Conservation (phyloP, 2,329 filamentous ascomycete species). For the Nigrograna mackinnonii region DNA sequence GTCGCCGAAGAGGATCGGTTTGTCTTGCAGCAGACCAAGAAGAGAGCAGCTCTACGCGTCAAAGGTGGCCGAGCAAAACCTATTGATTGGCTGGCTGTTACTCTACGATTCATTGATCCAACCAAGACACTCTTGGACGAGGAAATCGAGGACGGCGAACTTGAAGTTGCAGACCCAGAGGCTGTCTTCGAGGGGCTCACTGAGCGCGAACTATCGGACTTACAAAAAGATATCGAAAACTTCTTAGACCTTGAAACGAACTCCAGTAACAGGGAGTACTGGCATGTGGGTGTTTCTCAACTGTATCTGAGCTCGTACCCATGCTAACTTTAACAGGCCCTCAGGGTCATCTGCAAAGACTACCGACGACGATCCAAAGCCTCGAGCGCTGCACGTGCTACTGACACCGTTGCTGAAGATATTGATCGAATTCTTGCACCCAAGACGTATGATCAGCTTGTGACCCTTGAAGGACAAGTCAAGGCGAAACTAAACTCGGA, state of each 20-base stretch:
- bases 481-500: slow-evolving; percentile 82
- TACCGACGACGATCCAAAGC: slow-evolving; percentile 68
- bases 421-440: slow-evolving; percentile 85
- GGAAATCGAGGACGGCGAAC: slow-evolving; percentile 73
- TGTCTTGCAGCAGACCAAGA: slow-evolving; percentile 95
- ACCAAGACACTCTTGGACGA: slow-evolving; percentile 81
- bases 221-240: slow-evolving; percentile 80
- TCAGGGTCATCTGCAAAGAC: slow-evolving; percentile 82
- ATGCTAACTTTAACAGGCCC: slow-evolving; percentile 57
- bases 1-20: slow-evolving; percentile 95
- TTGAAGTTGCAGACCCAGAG: slow-evolving; percentile 79
- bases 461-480: slow-evolving; percentile 84
- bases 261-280: slow-evolving; percentile 80
- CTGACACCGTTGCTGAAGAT: slow-evolving; percentile 81
- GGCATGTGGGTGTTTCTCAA: slow-evolving; percentile 61
- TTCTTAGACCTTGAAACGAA: slow-evolving; percentile 83
- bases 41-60: slow-evolving; percentile 94
- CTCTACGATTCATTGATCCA: slow-evolving; percentile 82
- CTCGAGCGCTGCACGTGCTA: slow-evolving; percentile 66
- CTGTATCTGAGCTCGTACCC: slow-evolving; percentile 11
- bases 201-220: slow-evolving; percentile 68
- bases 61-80: slow-evolving; percentile 88
- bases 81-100: slow-evolving; percentile 93
- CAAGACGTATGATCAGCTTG: slow-evolving; percentile 86
- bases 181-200: slow-evolving; percentile 76